Evolutionary conservation across 768 basidiomycete species (phyloP), one percentile per base, ranked within the genome.

Genomic region (Pilatotrama ljubarskyi): DNA sequence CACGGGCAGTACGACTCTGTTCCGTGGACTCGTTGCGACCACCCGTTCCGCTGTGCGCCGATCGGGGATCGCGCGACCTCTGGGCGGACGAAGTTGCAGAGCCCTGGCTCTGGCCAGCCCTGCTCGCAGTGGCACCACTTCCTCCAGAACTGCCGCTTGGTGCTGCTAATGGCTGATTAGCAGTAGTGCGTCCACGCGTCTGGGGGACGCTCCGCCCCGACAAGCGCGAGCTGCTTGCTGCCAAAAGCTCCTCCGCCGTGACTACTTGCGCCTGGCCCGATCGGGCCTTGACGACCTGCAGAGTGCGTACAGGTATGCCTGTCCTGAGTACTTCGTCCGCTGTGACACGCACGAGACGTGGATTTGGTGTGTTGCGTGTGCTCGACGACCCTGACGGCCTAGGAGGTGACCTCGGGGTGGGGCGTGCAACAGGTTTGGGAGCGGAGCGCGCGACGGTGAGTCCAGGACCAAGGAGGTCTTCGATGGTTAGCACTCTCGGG

Each of bases 181-280:
- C n/a, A 3, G 24, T 9, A 18, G 55, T 5, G 10, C n/a, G 10
- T 37, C 46, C 44, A 36, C 55, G 25, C 14, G 37, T 24, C 9
- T 22, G 53, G 8, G 32, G 10, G 53, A 13, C 20, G n/a, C 22
- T 29, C 38, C 14, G 22, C 20, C n/a, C 25, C 18, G 55, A 42
- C 9, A 44, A 9, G 36, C 57, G 43, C 5, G 55, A 32, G 32
- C 54, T 57, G 42, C 56, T 41, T 14, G 44, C 61, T 74, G 0
- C 82, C 82, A 18, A 81, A 80, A 86, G 77, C 68, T 85, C 82
- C 58, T 81, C 82, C 1, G 85, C 84, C 0, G 84, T 84, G 26
- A 84, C 69, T 59, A 80, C 77, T 25, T 74, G 65, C 35, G 61
- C 51, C 25, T 51, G 53, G 2, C 48, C 50, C 18, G 48, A 55